A percentile compares a stretch with the other conserved stretches of the same genome.
Conservation (phyloP, 805 yeast genomes). For the Candida corydali region DNA sequence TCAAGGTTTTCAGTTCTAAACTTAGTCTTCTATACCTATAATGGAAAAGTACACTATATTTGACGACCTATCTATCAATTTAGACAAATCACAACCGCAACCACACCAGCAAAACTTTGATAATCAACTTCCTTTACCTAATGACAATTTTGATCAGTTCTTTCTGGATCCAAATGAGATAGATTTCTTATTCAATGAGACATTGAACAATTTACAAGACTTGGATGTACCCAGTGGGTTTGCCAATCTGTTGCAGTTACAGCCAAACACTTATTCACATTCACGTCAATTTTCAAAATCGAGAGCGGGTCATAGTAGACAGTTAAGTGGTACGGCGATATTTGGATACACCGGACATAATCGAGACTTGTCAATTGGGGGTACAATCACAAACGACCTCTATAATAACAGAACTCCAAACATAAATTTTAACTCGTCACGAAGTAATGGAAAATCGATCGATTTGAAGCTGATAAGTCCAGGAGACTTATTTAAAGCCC, state of each 20-base stretch:
- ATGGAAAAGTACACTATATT: background rate
- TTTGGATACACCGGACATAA: constrained; percentile 69
- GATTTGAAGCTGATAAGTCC: constrained; percentile 32
- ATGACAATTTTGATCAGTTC: constrained; percentile 50
- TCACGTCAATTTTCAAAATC: constrained; percentile 13
- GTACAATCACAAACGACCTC: constrained; percentile 25
- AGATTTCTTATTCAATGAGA: constrained; percentile 53
- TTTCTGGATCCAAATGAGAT: constrained; percentile 43
- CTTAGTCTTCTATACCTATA: no score
- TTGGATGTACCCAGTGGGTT: constrained; percentile 56
- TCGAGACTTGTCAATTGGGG: constrained; percentile 59
- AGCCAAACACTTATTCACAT: constrained; percentile 6
- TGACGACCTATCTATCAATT: constrained; percentile 2
- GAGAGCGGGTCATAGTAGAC: constrained; percentile 45
- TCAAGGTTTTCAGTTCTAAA: no score
- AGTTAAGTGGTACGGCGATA: constrained; percentile 75
- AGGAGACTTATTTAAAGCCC: constrained; percentile 18
- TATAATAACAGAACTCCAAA: constrained; percentile 11
- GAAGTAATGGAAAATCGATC: constrained; percentile 10
- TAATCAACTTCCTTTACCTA: constrained; percentile 43
- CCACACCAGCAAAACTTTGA: background rate
- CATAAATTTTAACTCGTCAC: background rate
- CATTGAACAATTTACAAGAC: constrained; percentile 54
- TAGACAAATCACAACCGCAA: background rate
- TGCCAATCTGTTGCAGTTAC: constrained; percentile 1